Conservation (phyloP, 2,329 filamentous ascomycete species). For the Didymella pomorum region DNA sequence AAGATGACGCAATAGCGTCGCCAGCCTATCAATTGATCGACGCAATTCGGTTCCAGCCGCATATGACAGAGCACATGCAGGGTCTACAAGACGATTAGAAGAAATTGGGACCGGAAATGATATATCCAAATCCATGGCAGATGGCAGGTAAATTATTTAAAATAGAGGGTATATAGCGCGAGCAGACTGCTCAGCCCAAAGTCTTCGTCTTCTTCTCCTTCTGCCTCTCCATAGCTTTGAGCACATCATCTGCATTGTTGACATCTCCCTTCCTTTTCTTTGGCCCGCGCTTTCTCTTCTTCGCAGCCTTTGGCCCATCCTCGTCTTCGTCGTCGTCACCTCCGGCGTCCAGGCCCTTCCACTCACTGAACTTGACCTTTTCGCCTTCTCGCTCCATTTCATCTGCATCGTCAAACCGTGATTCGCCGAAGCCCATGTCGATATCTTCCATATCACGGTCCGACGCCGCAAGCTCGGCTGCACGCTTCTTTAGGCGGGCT, state of each 20-base stretch:
- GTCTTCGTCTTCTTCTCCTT: constrained; percentile 53
- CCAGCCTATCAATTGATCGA: constrained; percentile 4
- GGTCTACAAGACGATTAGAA: neutral
- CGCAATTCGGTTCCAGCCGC: neutral
- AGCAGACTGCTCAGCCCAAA: constrained; percentile 12
- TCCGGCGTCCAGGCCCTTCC: constrained; percentile 63
- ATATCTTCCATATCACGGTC: constrained; percentile 88
- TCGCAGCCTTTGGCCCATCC: constrained; percentile 57
- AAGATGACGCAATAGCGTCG: constrained; percentile 16
- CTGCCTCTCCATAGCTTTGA: constrained; percentile 76
- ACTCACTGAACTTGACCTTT: constrained; percentile 73
- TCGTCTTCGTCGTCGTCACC: constrained; percentile 57
- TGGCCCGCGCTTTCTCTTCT: constrained; percentile 71
- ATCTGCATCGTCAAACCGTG: constrained; percentile 85
- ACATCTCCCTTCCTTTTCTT: constrained; percentile 81
- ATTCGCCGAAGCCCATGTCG: constrained; percentile 93
- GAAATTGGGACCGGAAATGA: neutral
- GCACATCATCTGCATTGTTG: constrained; percentile 81
- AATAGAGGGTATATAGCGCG: constrained; percentile 14
- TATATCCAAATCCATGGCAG: neutral
- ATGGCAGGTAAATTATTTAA: neutral
- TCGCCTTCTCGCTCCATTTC: constrained; percentile 70
- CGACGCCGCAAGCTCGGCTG: constrained; percentile 72
- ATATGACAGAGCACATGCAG: constrained; percentile 5
- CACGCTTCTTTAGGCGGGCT: constrained; percentile 68